Conservation (phyloP, 2,329 filamentous ascomycete species). For the Leptosphaerulina australis region DNA sequence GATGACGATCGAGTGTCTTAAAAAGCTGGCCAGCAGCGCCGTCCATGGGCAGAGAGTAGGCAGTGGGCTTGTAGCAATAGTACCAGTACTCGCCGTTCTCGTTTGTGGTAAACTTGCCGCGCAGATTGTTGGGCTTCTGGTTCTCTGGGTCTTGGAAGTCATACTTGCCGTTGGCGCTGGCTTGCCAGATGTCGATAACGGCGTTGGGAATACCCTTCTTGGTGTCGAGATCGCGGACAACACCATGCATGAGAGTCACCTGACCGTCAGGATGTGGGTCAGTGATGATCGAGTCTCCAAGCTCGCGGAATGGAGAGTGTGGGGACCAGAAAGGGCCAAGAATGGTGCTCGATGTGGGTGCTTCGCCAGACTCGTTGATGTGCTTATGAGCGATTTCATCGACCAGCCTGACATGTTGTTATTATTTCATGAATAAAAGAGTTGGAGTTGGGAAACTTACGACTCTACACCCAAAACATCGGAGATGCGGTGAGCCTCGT, state of each 20-base stretch:
- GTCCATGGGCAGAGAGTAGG: conserved; percentile 72
- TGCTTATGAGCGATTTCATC: conserved; percentile 71
- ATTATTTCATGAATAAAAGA: background rate
- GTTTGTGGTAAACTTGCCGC: conserved; percentile 76
- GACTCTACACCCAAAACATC: conserved; percentile 77
- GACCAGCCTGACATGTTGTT: conserved; percentile 57
- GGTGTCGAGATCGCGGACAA: conserved; percentile 68
- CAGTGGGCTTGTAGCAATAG: conserved; percentile 77
- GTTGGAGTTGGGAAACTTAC: conserved; percentile 51
- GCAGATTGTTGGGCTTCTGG: conserved; percentile 74
- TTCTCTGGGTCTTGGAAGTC: conserved; percentile 76
- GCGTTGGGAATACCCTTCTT: conserved; percentile 69
- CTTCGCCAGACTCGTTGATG: conserved; percentile 64
- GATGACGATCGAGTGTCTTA: conserved; percentile 61
- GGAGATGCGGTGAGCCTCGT: conserved; percentile 75
- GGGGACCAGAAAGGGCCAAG: conserved; percentile 81
- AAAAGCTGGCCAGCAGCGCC: conserved; percentile 61
- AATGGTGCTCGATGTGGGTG: conserved; percentile 76
- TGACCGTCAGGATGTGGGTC: conserved; percentile 63
- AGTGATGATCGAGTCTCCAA: conserved; percentile 71
- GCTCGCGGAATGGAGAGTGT: conserved; percentile 72
- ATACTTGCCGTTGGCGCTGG: conserved; percentile 76
- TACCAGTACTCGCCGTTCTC: conserved; percentile 73
- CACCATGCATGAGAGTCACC: conserved; percentile 71
- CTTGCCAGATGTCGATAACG: conserved; percentile 80